Evolutionary conservation across 345 rosid species (phyloP).

Genomic region (Camelina neglecta): DNA sequence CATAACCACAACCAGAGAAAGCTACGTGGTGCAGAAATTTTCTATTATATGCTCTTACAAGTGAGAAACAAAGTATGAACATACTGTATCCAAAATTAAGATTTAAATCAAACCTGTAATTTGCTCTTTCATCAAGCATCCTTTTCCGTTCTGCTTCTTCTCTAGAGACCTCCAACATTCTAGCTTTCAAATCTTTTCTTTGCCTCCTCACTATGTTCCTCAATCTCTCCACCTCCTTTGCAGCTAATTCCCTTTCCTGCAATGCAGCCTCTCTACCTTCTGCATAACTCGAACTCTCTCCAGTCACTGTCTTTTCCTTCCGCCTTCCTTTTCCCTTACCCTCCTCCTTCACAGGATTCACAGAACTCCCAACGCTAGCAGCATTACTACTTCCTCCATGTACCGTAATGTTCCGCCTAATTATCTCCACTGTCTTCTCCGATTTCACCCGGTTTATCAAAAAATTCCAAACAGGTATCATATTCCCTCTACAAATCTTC

Average conservation of each 20-base stretch:
- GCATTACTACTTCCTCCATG: constrained; percentile 59
- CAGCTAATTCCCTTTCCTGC: constrained; percentile 74
- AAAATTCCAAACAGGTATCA: constrained; percentile 80
- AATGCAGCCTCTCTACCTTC: constrained; percentile 71
- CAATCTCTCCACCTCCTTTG: constrained; percentile 80
- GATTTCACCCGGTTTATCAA: constrained; percentile 76
- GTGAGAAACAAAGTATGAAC: neutral
- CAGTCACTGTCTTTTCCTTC: constrained; percentile 56
- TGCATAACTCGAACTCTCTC: constrained; percentile 44
- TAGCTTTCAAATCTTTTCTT: constrained; percentile 81
- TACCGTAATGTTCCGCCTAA: constrained; percentile 73
- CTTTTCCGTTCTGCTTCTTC: constrained; percentile 95
- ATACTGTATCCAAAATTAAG: neutral
- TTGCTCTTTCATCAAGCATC: constrained; percentile 87
- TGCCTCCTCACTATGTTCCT: constrained; percentile 78
- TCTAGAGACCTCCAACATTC: constrained; percentile 89
- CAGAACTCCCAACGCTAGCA: constrained; percentile 42
- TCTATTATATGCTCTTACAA: neutral
- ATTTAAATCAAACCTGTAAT: constrained; percentile 63
- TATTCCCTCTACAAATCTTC: constrained; percentile 81
- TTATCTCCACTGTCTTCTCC: constrained; percentile 80
- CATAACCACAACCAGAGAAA: neutral
- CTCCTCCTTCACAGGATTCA: constrained; percentile 57
- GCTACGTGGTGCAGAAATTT: constrained; percentile 2
- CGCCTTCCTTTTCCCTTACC: constrained; percentile 59